phyloP scores from a whole-genome alignment of 2,329 filamentous ascomycete genomes.

The Phialophora verrucosa region DNA sequence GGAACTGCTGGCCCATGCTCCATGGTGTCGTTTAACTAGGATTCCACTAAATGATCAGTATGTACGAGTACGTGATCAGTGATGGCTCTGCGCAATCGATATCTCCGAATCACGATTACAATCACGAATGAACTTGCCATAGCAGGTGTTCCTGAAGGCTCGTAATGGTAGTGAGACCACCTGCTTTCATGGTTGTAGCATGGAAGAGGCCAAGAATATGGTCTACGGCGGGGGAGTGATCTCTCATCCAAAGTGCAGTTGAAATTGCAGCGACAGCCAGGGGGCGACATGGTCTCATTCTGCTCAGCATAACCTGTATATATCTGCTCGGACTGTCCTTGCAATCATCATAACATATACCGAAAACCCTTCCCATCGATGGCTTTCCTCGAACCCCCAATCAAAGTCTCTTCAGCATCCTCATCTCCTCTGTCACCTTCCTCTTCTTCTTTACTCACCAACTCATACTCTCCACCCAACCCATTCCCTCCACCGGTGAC shows the following conservation, averaged over 20 bases:
- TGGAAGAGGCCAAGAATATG: background rate
- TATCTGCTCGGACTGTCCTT: background rate
- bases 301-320: background rate
- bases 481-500: background rate
- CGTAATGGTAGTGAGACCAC: background rate
- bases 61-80: no score
- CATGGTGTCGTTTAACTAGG: constrained; percentile 1
- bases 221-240: background rate
- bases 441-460: constrained; percentile 41
- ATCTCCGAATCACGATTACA: background rate
- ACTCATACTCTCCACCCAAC: constrained; percentile 50
- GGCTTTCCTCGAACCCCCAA: constrained; percentile 25
- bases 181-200: background rate
- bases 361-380: constrained; percentile 26
- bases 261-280: background rate
- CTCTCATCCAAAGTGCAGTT: background rate
- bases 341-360: constrained; percentile 31
- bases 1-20: constrained; percentile 60
- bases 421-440: constrained; percentile 53
- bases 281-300: background rate
- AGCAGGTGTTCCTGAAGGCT: background rate
- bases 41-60: background rate
- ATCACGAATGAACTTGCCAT: background rate
- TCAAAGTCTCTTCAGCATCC: constrained; percentile 55
- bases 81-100: no score